Conservation (phyloP, 768 basidiomycete genomes). For the Tylopilus sp. region DNA sequence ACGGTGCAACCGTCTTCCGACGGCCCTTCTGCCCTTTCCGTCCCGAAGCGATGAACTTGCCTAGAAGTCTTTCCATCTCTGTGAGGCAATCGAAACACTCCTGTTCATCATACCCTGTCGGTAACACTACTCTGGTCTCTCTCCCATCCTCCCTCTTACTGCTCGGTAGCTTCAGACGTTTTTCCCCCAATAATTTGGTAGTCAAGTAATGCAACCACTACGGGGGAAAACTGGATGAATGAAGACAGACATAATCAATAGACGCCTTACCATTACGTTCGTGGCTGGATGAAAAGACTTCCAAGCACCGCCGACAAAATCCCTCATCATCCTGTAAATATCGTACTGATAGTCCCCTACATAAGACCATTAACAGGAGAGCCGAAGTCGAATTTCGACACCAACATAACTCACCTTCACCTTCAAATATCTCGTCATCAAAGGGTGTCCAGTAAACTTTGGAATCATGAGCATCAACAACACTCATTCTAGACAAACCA, state of each 20-base stretch:
- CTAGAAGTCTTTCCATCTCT: conserved; percentile 62
- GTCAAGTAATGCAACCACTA: conserved; percentile 90
- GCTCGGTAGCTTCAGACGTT: conserved; percentile 59
- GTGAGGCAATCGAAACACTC: conserved; percentile 68
- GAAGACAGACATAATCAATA: too few species aligned
- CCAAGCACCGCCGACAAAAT: conserved; percentile 63
- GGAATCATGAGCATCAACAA: conserved; percentile 44
- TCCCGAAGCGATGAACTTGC: conserved; percentile 40
- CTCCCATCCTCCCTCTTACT: conserved; percentile 35
- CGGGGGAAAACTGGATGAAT: too few species aligned
- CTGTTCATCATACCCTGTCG: conserved; percentile 52
- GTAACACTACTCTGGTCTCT: conserved; percentile 12
- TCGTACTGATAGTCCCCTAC: conserved; percentile 92
- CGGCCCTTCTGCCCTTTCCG: conserved; percentile 32
- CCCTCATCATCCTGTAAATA: conserved; percentile 85
- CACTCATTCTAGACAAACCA: conserved; percentile 84
- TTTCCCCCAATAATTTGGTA: conserved; percentile 67
- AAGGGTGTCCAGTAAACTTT: conserved; percentile 72
- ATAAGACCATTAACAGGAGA: conserved; percentile 12
- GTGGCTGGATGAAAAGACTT: conserved; percentile 74
- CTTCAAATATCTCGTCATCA: conserved; percentile 89
- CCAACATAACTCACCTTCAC: conserved; percentile 62
- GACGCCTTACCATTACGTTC: conserved; percentile 77
- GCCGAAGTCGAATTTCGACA: not conserved
- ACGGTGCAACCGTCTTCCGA: conserved; percentile 32